Conservation (phyloP, 805 yeast species). For the Grigorovia humatica region DNA sequence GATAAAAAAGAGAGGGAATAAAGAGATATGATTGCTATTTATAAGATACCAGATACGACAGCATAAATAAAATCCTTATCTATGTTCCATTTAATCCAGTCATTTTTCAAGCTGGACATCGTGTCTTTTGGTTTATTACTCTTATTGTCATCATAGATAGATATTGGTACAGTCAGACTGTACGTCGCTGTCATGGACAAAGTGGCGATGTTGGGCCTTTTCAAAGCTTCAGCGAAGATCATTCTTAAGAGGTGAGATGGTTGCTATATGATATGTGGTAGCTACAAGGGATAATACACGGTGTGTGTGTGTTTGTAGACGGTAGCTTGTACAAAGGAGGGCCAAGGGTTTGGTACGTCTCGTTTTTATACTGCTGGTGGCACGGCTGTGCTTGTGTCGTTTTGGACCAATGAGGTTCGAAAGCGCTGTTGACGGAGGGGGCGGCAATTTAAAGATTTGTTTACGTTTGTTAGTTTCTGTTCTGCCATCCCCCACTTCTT, state of each 20-base stretch:
- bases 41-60: conserved; percentile 1
- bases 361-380: background rate
- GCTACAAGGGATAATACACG: background rate
- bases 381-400: background rate
- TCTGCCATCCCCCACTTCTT: too few species aligned
- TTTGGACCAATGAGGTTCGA: too few species aligned
- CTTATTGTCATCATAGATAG: background rate
- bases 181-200: background rate
- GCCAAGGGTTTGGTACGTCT: too few species aligned
- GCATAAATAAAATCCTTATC: conserved; percentile 1
- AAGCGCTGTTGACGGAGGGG: too few species aligned
- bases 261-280: too few species aligned
- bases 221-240: background rate
- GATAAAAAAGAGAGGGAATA: background rate
- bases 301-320: background rate
- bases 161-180: background rate
- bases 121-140: background rate
- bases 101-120: background rate
- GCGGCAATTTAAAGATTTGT: too few species aligned
- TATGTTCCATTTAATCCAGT: background rate
- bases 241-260: background rate
- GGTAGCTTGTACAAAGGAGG: too few species aligned
- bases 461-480: too few species aligned
- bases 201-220: background rate
- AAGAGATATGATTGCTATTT: background rate